Conservation (phyloP, 257 asterid genomes). For the Solanum chiquidenum region DNA sequence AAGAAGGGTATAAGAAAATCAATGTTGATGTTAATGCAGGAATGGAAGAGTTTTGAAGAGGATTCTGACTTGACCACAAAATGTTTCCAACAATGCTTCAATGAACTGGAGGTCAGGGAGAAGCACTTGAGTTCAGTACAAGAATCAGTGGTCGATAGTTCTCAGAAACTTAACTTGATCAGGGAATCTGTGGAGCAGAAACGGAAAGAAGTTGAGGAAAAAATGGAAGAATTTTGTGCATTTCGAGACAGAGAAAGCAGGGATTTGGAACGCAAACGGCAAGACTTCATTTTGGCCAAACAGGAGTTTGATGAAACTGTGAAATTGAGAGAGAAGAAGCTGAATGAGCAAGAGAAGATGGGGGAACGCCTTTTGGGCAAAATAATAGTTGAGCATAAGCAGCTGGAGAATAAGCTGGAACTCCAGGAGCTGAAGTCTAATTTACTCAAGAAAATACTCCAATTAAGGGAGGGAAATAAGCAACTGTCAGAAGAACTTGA, state of each 20-base stretch:
- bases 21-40: not conserved
- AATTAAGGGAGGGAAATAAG: constrained; percentile 13
- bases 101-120: constrained; percentile 1
- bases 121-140: not conserved
- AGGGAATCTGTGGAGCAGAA: not conserved
- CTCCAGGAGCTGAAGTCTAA: not conserved
- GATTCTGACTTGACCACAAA: not conserved
- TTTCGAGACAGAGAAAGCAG: not conserved
- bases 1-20: not conserved
- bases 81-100: not conserved
- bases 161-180: not conserved
- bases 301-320: not conserved
- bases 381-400: not conserved
- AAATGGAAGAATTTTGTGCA: not conserved
- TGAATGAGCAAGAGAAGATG: constrained; percentile 3
- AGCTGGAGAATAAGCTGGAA: constrained; percentile 2
- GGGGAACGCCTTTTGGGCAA: not conserved
- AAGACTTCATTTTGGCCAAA: not conserved
- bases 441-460: constrained; percentile 8
- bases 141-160: not conserved
- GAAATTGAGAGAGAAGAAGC: not conserved
- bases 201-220: not conserved
- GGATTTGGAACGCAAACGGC: not conserved
- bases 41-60: not conserved
- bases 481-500: constrained; percentile 12